Evolutionary conservation across 768 basidiomycete species (phyloP), one percentile per base, ranked within the genome.

Genomic region (Leucosporidium yakuticum): DNA sequence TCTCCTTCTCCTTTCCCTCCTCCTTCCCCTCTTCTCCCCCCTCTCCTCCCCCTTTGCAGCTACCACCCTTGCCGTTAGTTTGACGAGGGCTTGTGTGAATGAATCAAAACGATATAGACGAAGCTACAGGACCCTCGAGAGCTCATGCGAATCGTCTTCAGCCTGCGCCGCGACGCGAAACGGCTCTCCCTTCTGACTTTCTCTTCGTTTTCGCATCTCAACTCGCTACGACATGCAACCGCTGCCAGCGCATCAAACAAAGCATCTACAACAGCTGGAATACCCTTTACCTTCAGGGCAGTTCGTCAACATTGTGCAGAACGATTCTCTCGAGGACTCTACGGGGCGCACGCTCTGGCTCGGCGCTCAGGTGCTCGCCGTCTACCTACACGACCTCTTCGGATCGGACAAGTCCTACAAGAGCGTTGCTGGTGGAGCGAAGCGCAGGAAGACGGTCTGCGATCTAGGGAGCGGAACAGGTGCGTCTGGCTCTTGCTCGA

Each of bases 401-500:
- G 21, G 39, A 36, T n/a, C 61, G 27, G 0, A 32, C 27, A n/a
- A n/a, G 49, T n/a, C 50, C 14, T 17, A 58, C 64, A 19, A 20
- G 44, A 0, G 15, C 32, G 55, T 25, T 27, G 4, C 0, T 19
- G 44, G 47, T 17, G 27, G 23, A 20, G 58, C 31, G 47, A 25
- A 47, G 0, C 62, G 50, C 15, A 29, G 64, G 4, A 57, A 27
- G 20, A 17, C 81, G 63, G 86, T 84, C 12, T 79, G 91, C 65
- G 91, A 95, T 77, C 80, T 94, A 25, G 91, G 91, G 64, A 86
- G 87, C 74, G 91, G 91, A 27, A 85, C 89, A 44, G 91, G 90
- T 54, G 17, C n/a, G 56, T 36, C 15, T 31, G 23, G 7, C 25
- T 7, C 19, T 32, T 29, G 29, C 32, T 21, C 83, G 90, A 64